Evolutionary conservation across 192 early-diverging fungal species (phyloP), one percentile per base, ranked within the genome.

Genomic region (Dissophora globulifera): DNA sequence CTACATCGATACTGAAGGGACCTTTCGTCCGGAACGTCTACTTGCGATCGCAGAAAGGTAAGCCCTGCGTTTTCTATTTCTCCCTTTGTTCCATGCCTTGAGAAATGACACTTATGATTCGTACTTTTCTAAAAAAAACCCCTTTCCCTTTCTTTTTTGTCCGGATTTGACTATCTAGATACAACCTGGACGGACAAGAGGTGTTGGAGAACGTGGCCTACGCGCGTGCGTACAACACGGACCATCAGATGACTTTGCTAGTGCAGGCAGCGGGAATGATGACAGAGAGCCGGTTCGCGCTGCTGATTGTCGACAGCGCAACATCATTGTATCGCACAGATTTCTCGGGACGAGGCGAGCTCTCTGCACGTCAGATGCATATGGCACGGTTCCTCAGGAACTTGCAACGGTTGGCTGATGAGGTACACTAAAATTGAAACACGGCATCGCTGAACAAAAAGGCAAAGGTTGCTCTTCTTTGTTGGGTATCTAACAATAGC

Each of bases 1-100:
- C 60, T 99, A 96, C 70, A 95, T 99, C 55, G 97, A 99, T 68
- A 97, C 95, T 0, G 97, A 99, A 80, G 93, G 95, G 48, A 99
- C 95, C 0, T 99, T 99, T 81, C 90, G 97, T 42, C 96, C 97
- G 0, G 93, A 93, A 67, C 86, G 97, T 40, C 76, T 98, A 22
- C 83, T 95, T 13, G 81, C 93, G 8, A 89, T 95, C 35, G 90
- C 95, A 8, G 89, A 94, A 82, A 81, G 95, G 75, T 97, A 89
- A n/a, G 6, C 29, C 5, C n/a, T 20, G n/a, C 27, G 49, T 2
- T 50, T n/a, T n/a, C n/a, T n/a, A n/a, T n/a, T n/a, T n/a, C n/a
- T n/a, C n/a, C n/a, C n/a, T n/a, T n/a, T n/a, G n/a, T n/a, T n/a
- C n/a, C n/a, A n/a, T n/a, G n/a, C n/a, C n/a, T n/a, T n/a, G n/a